phyloP scores from a whole-genome alignment of 495 filamentous ascomycete species.

The Parathielavia hyrcaniae region DNA sequence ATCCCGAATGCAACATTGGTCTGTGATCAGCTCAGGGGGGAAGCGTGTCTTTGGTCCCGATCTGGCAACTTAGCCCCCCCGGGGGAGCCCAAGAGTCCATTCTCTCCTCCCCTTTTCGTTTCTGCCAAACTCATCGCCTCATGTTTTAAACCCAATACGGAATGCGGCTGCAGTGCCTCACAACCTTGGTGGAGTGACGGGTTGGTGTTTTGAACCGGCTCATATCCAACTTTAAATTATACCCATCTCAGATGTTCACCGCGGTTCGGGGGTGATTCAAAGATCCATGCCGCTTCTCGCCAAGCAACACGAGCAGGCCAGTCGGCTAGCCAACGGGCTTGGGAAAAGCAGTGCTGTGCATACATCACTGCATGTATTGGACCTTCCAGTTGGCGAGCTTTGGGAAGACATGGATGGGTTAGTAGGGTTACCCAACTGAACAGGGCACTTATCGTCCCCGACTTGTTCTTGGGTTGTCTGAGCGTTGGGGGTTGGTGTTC shows the following conservation, averaged over 20 bases:
- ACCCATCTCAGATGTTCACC: not conserved
- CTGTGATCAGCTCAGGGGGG: not conserved
- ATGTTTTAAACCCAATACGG: not conserved
- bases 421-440: not conserved
- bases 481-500: constrained; percentile 5
- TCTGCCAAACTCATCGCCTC: not conserved
- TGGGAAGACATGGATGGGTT: not conserved
- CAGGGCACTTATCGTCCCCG: not conserved
- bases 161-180: not conserved
- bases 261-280: not conserved
- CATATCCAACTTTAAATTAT: not conserved
- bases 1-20: not conserved
- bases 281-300: constrained; percentile 6
- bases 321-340: constrained; percentile 6
- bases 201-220: no score
- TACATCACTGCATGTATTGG: no score
- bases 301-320: constrained; percentile 1
- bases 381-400: no score
- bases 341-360: not conserved
- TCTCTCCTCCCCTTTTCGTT: not conserved
- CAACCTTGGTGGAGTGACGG: no score
- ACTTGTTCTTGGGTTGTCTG: constrained; percentile 12
- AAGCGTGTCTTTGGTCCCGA: not conserved
- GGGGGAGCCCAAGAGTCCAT: no score
- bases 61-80: not conserved